Evolutionary conservation across 129 eudicot genomes (phyloP).

Genomic region (Logfia minima): DNA sequence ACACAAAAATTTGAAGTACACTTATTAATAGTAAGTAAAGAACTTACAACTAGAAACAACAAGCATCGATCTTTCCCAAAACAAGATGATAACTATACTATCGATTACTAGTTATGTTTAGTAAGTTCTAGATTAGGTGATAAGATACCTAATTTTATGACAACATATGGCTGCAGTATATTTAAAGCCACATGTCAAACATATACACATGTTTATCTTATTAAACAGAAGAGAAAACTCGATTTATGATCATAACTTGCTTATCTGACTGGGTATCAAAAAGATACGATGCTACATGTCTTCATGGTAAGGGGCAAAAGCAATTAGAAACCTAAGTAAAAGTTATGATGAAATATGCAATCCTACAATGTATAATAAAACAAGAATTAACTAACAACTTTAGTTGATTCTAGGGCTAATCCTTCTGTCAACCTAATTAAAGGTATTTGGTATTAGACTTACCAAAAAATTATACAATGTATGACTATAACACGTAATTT

Average conservation of each 20-base stretch:
- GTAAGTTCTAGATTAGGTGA: constrained; percentile 13
- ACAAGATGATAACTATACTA: too few species aligned
- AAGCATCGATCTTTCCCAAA: not conserved
- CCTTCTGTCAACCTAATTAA: constrained; percentile 29
- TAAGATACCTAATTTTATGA: not conserved
- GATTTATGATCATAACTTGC: not conserved
- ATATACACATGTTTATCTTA: not conserved
- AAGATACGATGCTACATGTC: constrained; percentile 16
- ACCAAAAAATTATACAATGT: constrained; percentile 1
- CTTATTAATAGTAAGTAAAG: not conserved
- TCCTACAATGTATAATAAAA: constrained; percentile 26
- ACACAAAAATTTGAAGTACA: not conserved
- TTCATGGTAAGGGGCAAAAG: constrained; percentile 24
- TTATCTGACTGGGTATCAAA: constrained; percentile 5
- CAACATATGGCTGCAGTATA: not conserved
- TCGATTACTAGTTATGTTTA: not conserved
- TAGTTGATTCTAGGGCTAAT: constrained; percentile 22
- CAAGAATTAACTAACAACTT: constrained; percentile 33
- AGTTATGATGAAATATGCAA: constrained; percentile 12
- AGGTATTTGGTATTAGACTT: constrained; percentile 30
- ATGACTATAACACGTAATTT: not conserved
- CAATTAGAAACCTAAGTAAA: constrained; percentile 11
- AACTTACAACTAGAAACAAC: not conserved
- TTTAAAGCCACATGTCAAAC: not conserved
- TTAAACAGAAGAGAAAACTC: not conserved